Base-by-base conservation (phyloP, 192 early-diverging fungal species). In the Phlyctochytrium arcticum region DNA sequence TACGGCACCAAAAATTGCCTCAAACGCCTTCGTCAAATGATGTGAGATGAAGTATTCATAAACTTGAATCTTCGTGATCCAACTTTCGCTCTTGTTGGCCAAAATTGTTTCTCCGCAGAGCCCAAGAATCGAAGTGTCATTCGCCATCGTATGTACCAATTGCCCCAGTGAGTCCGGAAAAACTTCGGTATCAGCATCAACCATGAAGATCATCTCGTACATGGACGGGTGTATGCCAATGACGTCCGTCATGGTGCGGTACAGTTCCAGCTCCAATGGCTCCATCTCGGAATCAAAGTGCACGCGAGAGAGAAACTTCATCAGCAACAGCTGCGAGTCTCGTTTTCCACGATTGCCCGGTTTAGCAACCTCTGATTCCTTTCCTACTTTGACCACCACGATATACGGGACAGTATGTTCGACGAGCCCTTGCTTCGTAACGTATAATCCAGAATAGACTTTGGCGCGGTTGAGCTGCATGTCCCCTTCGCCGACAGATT, bases 21-120 rank as follows among this genome's bases (percentile, higher is more conserved):
- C 78, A 37, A 80, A 80, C 2, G 78, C 78, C 54, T 80, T 94
- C 19, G 91, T 92, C 17, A 95, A 77, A 73, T 94, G 93, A 72
- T 95, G 93, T 47, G 91, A 93, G 54, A 95, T 93, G 71, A 91
- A 94, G 78, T 96, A 95, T 78, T 95, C 94, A 69, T 90, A 94
- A 83, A 89, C 90, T 94, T 24, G 90, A 93, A 78, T 96, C 90
- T 77, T 92, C 89, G 72, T 89, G 90, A 90, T 89, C 90, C 89
- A 93, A 19, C 84, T 85, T 39, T 84, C 76, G 65, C 83, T 83
- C 73, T 91, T 86, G 66, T 94, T 93, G n/a, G 80, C 75, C 35
- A 96, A 73, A 49, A 84, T 82, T 0, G 93, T 96, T 64, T 95
- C 93, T 27, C 93, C 93, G 62, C 92, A 95, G 53, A 94, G 81